Conservation (phyloP, 306 rosid genomes). For the Glycyrrhiza uralensis region DNA sequence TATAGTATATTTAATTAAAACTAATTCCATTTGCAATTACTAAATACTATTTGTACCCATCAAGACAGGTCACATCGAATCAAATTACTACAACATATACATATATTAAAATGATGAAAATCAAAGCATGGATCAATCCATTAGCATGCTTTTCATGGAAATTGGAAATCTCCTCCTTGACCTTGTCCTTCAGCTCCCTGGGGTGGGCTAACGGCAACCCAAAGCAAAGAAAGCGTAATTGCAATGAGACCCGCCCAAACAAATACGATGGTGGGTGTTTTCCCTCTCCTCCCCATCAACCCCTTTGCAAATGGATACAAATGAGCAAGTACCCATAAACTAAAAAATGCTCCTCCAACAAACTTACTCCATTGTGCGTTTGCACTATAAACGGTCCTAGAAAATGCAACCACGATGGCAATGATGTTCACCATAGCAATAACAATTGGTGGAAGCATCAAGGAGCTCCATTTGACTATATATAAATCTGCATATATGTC, state of each 20-base stretch:
- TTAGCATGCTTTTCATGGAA: conserved; percentile 31
- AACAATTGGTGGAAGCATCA: conserved; percentile 50
- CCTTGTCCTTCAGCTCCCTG: neutral
- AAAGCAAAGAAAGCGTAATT: conserved; percentile 45
- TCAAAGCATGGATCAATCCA: neutral
- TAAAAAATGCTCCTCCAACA: conserved; percentile 52
- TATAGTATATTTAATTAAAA: too few species aligned
- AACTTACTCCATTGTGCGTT: conserved; percentile 47
- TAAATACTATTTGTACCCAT: too few species aligned
- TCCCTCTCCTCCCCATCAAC: conserved; percentile 55
- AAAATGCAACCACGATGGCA: conserved; percentile 35
- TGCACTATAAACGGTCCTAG: conserved; percentile 33
- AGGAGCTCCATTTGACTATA: conserved; percentile 47
- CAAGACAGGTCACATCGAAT: too few species aligned
- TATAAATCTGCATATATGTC: conserved; percentile 45
- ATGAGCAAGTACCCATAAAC: conserved; percentile 58
- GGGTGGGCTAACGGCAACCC: conserved; percentile 44
- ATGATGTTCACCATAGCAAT: conserved; percentile 48
- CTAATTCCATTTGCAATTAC: too few species aligned
- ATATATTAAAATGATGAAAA: neutral
- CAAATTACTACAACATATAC: too few species aligned
- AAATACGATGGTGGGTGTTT: conserved; percentile 49
- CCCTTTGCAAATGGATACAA: conserved; percentile 59
- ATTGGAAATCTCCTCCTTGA: conserved; percentile 32
- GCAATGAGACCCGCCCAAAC: conserved; percentile 63